Percentiles rank a stretch among this genome's conserved stretches.
Conservation (phyloP, 2,329 filamentous ascomycete genomes). For the Fusarium beomiforme region DNA sequence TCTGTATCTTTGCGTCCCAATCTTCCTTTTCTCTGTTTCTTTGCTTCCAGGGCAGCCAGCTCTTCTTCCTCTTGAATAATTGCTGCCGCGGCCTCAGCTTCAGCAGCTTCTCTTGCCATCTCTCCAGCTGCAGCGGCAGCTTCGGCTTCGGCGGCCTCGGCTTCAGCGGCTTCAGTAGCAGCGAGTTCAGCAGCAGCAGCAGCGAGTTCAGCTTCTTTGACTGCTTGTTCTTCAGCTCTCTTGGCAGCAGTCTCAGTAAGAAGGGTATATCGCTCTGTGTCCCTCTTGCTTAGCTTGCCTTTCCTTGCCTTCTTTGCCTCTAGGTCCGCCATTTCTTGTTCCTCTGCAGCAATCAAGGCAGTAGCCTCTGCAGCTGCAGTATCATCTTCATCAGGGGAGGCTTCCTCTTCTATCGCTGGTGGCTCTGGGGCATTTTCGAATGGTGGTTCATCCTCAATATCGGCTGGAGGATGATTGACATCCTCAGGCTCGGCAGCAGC, state of each 20-base stretch:
- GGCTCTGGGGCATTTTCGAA: slow-evolving; percentile 22
- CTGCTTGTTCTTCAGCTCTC: slow-evolving; percentile 48
- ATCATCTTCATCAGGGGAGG: slow-evolving; percentile 31
- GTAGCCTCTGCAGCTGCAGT: slow-evolving; percentile 33
- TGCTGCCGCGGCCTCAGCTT: slow-evolving; percentile 15
- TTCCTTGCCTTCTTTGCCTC: slow-evolving; percentile 62
- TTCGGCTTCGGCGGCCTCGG: slow-evolving; percentile 25
- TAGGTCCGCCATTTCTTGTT: slow-evolving; percentile 53
- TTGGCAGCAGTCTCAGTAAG: slow-evolving; percentile 48
- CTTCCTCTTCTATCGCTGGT: slow-evolving; percentile 26
- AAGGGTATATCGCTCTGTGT: slow-evolving; percentile 55
- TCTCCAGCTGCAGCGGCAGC: slow-evolving; percentile 14
- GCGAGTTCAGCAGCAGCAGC: slow-evolving; percentile 30
- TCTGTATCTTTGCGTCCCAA: slow-evolving; percentile 38
- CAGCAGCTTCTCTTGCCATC: slow-evolving; percentile 30
- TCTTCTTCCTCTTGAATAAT: slow-evolving; percentile 34
- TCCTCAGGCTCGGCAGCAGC: slow-evolving; percentile 28
- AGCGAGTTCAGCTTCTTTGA: slow-evolving; percentile 23
- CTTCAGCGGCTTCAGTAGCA: slow-evolving; percentile 23
- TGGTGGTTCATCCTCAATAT: slow-evolving; percentile 16
- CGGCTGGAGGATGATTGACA: slow-evolving; percentile 17
- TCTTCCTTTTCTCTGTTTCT: slow-evolving; percentile 37
- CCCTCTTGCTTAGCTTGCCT: slow-evolving; percentile 56
- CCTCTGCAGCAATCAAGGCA: slow-evolving; percentile 41
- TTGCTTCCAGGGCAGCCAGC: slow-evolving; percentile 30